These are phyloP conservation scores for Suhomyces coccinellae DNA, from an alignment of 1,139 yeast species.

Conservation along the genomic window DNA sequence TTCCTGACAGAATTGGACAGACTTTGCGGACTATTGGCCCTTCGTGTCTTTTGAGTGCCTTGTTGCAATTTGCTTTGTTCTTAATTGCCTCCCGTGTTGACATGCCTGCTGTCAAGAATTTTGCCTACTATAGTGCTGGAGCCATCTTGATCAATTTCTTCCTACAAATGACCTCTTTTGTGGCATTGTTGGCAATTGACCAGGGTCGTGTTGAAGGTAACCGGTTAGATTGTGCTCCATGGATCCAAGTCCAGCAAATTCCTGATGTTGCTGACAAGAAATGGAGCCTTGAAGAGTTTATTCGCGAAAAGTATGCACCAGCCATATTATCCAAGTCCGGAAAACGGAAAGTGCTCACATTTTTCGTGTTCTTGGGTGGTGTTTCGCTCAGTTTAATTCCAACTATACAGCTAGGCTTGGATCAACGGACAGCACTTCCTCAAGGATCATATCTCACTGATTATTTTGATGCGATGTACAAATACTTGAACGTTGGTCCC, in stretches of 20 bases:
- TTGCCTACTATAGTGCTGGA: constrained; percentile 87
- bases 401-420: constrained; percentile 70
- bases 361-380: constrained; percentile 65
- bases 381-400: constrained; percentile 72
- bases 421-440: constrained; percentile 88
- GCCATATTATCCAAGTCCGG: constrained; percentile 49
- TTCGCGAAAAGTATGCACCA: constrained; percentile 50
- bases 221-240: constrained; percentile 61
- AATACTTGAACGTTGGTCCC: constrained; percentile 82
- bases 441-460: constrained; percentile 73
- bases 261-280: constrained; percentile 20
- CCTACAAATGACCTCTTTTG: constrained; percentile 79
- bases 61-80: constrained; percentile 77
- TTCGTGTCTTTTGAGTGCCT: constrained; percentile 74
- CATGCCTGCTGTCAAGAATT: constrained; percentile 95
- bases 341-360: constrained; percentile 49
- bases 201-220: constrained; percentile 60
- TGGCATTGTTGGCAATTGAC: constrained; percentile 69
- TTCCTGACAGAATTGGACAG: constrained; percentile 56
- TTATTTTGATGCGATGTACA: constrained; percentile 75
- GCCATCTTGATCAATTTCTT: constrained; percentile 76
- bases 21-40: constrained; percentile 82
- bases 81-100: constrained; percentile 74
- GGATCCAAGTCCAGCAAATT: constrained; percentile 26
- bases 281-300: constrained; percentile 28